Base-by-base conservation (phyloP, 352 stramenopile genomes). In the Globisporangium middletonii region DNA sequence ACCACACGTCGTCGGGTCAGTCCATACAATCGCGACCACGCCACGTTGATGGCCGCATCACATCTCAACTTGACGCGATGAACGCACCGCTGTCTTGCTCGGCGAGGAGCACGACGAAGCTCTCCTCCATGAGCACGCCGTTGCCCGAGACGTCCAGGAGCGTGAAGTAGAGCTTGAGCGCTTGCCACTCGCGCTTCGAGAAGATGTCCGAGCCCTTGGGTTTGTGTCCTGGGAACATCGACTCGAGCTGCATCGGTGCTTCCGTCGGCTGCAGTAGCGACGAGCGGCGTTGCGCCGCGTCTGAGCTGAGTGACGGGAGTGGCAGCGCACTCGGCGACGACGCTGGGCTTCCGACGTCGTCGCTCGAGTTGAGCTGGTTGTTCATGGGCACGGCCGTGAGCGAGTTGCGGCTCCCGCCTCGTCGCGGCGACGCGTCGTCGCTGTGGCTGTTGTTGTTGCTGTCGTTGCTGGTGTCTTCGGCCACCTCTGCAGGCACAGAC, bases 61-160 rank as follows among this genome's bases (percentile, higher is more conserved):
- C 35, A 54, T 38, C 12, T 18, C 64, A 13, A 38, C 9, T 46
- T 19, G 33, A 38, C 7, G 18, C 23, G 23, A 23, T 4, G 48
- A 57, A 73, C 73, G 56, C 68, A 92, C 83, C 83, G 42, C 69
- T 84, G 62, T 93, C 80, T 64, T 93, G 83, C 52, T 93, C 83
- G 30, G 77, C 77, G 11, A 93, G 72, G 46, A 93, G 72, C 28
- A 90, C 75, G 35, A 86, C 77, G 63, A 93, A 88, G 61, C 83
- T 89, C 55, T 93, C 83, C 64, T 93, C 80, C 58, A 86, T 77
- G 35, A 93, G 55, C 47, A 91, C 75, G 28, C 79, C 77, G 57
- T 63, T 85, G 60, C 77, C 79, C 47, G 82, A 75, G 43, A 90
- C 65, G 55, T 90, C 83, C 33, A 91, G 66, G 8, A 91, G 67